Conservation (phyloP, 129 eudicot genomes). For the Flaveria ramosissima region DNA sequence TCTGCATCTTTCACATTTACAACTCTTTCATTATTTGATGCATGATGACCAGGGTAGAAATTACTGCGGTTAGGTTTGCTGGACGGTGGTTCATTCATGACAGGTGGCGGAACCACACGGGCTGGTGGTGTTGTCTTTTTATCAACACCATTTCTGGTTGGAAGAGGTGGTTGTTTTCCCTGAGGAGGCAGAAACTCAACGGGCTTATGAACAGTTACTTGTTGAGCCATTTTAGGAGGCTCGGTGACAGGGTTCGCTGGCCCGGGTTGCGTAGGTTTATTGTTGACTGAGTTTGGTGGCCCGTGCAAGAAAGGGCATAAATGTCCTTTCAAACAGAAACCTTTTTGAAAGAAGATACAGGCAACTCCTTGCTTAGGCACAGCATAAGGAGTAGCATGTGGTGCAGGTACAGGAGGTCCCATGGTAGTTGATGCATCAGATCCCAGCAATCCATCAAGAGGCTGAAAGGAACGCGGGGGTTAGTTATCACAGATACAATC, state of each 20-base stretch:
- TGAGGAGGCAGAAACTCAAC: background rate
- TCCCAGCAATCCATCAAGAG: constrained; percentile 83
- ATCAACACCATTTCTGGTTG: constrained; percentile 37
- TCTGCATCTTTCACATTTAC: constrained; percentile 67
- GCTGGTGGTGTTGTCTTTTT: constrained; percentile 32
- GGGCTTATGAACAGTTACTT: background rate
- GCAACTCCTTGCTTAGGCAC: constrained; percentile 70
- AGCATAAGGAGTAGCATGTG: constrained; percentile 42
- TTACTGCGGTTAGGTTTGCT: constrained; percentile 36
- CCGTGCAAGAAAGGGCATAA: constrained; percentile 80
- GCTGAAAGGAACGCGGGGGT: constrained; percentile 48
- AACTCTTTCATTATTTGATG: constrained; percentile 38
- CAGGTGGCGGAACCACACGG: constrained; percentile 37
- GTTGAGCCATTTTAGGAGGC: constrained; percentile 46
- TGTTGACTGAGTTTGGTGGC: constrained; percentile 42
- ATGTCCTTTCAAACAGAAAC: constrained; percentile 81
- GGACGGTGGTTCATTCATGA: constrained; percentile 30
- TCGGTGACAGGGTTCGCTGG: constrained; percentile 37
- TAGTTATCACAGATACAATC: constrained; percentile 11
- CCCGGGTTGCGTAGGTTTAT: constrained; percentile 41
- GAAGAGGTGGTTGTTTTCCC: constrained; percentile 21
- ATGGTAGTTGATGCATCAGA: constrained; percentile 48
- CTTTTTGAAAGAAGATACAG: constrained; percentile 85
- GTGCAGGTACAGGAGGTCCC: constrained; percentile 51
- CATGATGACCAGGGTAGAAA: constrained; percentile 20